Conservation (phyloP, 768 basidiomycete genomes). For the Leccinum subgranulosum region DNA sequence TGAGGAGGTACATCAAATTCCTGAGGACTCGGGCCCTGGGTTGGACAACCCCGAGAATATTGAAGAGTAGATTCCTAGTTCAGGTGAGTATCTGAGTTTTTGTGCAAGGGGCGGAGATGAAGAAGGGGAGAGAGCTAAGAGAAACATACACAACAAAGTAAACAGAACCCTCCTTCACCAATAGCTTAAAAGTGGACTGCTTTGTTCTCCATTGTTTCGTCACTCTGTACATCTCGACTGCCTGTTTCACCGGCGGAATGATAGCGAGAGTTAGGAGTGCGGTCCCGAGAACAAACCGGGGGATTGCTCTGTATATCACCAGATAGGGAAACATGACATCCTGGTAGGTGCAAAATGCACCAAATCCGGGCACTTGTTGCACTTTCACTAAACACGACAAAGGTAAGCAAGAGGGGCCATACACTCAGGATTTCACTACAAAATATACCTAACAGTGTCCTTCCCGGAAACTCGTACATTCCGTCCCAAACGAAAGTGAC, state of each 20-base stretch:
- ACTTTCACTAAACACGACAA: not conserved
- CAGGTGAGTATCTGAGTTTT: not conserved
- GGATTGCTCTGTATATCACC: not conserved
- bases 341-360: not conserved
- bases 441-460: slow-evolving; percentile 3
- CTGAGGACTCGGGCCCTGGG: not conserved
- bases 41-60: not conserved
- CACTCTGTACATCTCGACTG: not conserved
- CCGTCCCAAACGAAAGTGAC: not conserved
- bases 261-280: not conserved
- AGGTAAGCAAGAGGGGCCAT: not conserved
- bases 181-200: not conserved
- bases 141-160: not conserved
- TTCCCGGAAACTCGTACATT: not conserved
- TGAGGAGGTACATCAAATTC: not conserved
- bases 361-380: not conserved
- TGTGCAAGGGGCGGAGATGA: not conserved
- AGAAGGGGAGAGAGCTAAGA: not conserved
- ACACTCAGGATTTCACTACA: not conserved
- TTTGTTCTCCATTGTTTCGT: slow-evolving; percentile 7
- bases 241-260: not conserved
- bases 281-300: not conserved
- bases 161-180: not conserved
- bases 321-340: not conserved
- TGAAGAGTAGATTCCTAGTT: not conserved